Conservation (phyloP, 2,329 filamentous ascomycete genomes). For the Elsinoe batatas region DNA sequence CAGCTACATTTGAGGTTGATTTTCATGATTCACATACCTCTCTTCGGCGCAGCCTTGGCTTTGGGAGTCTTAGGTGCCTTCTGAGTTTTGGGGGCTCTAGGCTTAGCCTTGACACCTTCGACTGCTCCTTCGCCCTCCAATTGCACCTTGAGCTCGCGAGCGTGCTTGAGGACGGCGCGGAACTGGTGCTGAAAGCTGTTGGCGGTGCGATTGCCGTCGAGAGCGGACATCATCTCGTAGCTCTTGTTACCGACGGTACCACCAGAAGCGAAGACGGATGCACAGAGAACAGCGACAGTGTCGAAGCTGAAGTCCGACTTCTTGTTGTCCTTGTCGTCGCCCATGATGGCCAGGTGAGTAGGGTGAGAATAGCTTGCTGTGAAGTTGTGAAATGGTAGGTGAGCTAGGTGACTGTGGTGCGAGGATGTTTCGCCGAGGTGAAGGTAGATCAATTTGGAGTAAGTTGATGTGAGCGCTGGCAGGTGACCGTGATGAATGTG, state of each 20-base stretch:
- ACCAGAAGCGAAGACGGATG: slow-evolving; percentile 17
- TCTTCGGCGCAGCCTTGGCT: background rate
- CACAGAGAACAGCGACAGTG: slow-evolving; percentile 19
- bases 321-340: slow-evolving; percentile 5
- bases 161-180: slow-evolving; percentile 22
- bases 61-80: slow-evolving; percentile 2
- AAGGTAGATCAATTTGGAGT: background rate
- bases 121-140: background rate
- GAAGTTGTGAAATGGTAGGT: background rate
- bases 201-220: slow-evolving; percentile 19
- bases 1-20: background rate
- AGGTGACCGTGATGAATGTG: too few species aligned
- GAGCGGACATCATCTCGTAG: slow-evolving; percentile 23
- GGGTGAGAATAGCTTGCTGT: background rate
- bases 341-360: slow-evolving; percentile 1
- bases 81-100: background rate
- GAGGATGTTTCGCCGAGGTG: too few species aligned
- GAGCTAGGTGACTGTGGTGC: too few species aligned
- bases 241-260: slow-evolving; percentile 17
- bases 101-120: background rate
- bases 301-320: slow-evolving; percentile 19
- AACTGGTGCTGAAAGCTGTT: slow-evolving; percentile 23
- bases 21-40: background rate
- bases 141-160: slow-evolving; percentile 19
- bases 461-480: too few species aligned